Base-by-base conservation (phyloP, 306 rosid genomes). In the Sechiopsis laciniata region DNA sequence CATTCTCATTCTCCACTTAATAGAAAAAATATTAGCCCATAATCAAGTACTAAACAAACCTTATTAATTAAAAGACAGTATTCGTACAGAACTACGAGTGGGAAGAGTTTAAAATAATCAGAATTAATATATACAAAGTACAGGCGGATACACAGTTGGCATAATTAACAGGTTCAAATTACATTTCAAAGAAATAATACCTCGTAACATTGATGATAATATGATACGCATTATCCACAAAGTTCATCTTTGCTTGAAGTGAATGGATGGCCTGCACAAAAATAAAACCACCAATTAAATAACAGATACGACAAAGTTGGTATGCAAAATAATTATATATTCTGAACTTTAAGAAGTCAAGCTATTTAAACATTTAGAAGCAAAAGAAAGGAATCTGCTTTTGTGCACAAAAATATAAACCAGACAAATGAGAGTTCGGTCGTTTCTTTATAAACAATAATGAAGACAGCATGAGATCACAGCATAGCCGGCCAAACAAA, bases 381-480 rank as follows among this genome's bases (percentile, higher is more conserved):
- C 57, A 68, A 68, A 67, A 45, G 59, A 69, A 22, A 69, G 35
- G 74, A 69, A 69, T 69, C 74, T 69, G 9, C 37, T 69, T 48
- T 62, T 50, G 6, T 2, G 57, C 42, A 46, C 7, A 46, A 13
- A 69, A 69, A 48, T 0, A 50, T 22, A 24, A 69, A 19, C 73
- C 20, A 48, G 73, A 69, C 73, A 69, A 45, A 68, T 67, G 21
- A 67, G 73, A 50, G 58, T 48, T 68, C 55, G 14, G 12, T 68
- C 9, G 54, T 68, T 68, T 68, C 40, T 48, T 68, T 50, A 22
- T 22, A 16, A 68, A 37, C 54, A 60, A 46, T 9, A 68, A 66
- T 75, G 58, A 73, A 37, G 57, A 68, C 42, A n/a, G 83, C 84
- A 73, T 78, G 50, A 74, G 73, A 72, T 67, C 45, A 46, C 78